These are phyloP conservation scores for Trichoderma reesei DNA, from an alignment of 495 filamentous ascomycete species.

Conservation along the genomic window DNA sequence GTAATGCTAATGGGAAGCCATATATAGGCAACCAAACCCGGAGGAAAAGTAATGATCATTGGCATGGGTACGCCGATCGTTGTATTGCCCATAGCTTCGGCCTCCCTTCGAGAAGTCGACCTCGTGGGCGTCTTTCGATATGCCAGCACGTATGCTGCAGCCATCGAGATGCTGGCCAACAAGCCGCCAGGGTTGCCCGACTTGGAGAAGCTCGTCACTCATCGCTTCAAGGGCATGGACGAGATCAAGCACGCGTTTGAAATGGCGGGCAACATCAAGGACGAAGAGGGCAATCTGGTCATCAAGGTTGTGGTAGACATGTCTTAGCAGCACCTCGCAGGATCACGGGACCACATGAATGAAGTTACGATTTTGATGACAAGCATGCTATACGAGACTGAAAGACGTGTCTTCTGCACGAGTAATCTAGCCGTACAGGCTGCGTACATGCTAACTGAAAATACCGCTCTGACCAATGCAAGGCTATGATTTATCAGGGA, in stretches of 20 bases:
- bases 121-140: constrained; percentile 88
- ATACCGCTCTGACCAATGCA: not conserved
- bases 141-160: constrained; percentile 69
- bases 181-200: constrained; percentile 42
- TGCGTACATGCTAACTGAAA: not conserved
- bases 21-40: constrained; percentile 60
- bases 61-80: constrained; percentile 92
- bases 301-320: constrained; percentile 47
- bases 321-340: constrained; percentile 9
- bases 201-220: constrained; percentile 63
- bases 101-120: constrained; percentile 84
- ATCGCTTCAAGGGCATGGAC: constrained; percentile 41
- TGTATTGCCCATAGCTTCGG: constrained; percentile 76
- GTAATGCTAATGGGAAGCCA: not conserved
- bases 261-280: constrained; percentile 43
- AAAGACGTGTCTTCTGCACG: no score
- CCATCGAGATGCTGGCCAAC: constrained; percentile 61
- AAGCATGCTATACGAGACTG: no score
- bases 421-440: not conserved
- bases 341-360: not conserved
- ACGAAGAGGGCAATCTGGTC: constrained; percentile 41
- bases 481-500: constrained; percentile 54
- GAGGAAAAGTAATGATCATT: constrained; percentile 75
- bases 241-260: constrained; percentile 37
- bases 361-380: not conserved